These are phyloP conservation scores for Globisporangium emineosum DNA, from an alignment of 352 stramenopile genomes.

Conservation along the genomic window DNA sequence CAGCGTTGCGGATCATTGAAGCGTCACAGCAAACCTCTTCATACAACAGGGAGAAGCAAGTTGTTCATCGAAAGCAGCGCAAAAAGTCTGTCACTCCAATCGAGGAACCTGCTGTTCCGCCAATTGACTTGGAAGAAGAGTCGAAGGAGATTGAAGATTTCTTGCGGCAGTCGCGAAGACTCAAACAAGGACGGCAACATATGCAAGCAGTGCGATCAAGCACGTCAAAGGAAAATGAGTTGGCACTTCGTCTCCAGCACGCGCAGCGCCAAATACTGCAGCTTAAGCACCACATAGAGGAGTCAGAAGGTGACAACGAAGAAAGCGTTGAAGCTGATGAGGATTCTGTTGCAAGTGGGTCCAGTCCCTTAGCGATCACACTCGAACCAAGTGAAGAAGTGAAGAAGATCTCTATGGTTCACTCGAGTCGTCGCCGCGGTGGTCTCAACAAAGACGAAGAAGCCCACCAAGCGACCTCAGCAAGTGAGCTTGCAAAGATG, in stretches of 20 bases:
- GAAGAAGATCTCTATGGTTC: neutral
- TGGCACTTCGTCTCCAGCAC: constrained; percentile 66
- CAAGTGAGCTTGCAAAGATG: constrained; percentile 23
- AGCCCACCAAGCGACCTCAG: neutral
- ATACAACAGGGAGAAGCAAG: neutral
- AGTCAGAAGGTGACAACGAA: constrained; percentile 1
- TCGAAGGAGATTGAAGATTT: constrained; percentile 59
- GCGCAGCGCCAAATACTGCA: constrained; percentile 67
- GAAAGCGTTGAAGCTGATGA: neutral
- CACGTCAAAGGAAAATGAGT: constrained; percentile 48
- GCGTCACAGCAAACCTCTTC: constrained; percentile 2
- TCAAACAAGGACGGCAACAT: constrained; percentile 30
- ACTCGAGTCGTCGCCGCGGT: neutral
- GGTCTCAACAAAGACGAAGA: neutral
- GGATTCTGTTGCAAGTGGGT: neutral
- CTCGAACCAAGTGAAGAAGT: neutral
- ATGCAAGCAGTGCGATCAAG: constrained; percentile 27
- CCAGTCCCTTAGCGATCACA: neutral
- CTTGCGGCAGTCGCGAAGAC: constrained; percentile 37
- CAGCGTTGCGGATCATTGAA: constrained; percentile 29
- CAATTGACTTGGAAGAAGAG: constrained; percentile 38
- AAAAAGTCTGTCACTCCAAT: constrained; percentile 5
- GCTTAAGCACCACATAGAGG: constrained; percentile 63
- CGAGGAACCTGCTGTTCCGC: constrained; percentile 20
- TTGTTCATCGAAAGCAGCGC: constrained; percentile 6